Evolutionary conservation across 768 basidiomycete genomes (phyloP).

Genomic region (Russula griseocarnosa): DNA sequence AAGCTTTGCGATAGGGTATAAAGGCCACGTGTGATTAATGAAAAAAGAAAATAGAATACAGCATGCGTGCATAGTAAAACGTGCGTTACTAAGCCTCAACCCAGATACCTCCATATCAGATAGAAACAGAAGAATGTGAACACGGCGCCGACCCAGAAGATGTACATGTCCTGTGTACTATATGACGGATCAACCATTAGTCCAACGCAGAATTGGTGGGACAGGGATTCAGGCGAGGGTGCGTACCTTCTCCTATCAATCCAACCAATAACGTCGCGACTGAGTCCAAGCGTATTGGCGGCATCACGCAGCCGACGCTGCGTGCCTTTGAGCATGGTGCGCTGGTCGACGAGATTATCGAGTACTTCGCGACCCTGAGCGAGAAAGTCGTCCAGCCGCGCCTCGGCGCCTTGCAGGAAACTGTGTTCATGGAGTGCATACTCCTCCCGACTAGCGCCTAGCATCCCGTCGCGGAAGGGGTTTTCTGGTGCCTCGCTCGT

Average conservation of each 20-base stretch:
- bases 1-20: background rate
- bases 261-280: constrained; percentile 94
- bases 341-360: constrained; percentile 89
- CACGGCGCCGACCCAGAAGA: constrained; percentile 79
- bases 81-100: constrained; percentile 35
- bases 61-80: background rate
- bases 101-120: constrained; percentile 88
- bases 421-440: constrained; percentile 85
- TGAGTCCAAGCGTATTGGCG: constrained; percentile 91
- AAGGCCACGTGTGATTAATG: constrained; percentile 6
- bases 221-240: constrained; percentile 19
- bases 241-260: constrained; percentile 88
- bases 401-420: constrained; percentile 81
- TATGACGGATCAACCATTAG: background rate
- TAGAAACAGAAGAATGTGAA: constrained; percentile 93
- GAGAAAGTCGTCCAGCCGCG: constrained; percentile 82
- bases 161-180: constrained; percentile 94
- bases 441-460: constrained; percentile 58
- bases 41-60: constrained; percentile 6
- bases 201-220: background rate
- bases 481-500: constrained; percentile 60
- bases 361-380: constrained; percentile 89
- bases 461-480: constrained; percentile 65
- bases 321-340: constrained; percentile 93
- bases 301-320: constrained; percentile 79